Conservation (phyloP, 768 basidiomycete genomes). For the Leccinum pellstonianum region DNA sequence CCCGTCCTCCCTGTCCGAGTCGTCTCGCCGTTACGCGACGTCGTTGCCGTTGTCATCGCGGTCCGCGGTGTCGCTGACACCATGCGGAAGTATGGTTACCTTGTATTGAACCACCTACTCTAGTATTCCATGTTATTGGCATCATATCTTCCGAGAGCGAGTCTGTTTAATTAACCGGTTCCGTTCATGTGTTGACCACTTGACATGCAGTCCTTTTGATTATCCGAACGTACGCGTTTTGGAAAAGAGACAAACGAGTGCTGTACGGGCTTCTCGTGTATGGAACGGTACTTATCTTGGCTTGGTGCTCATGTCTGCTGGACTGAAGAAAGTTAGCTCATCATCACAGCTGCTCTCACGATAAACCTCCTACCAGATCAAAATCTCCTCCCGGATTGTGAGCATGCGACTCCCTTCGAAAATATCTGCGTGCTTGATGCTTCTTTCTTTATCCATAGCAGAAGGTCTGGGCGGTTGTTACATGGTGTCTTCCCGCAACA, state of each 20-base stretch:
- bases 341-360: background rate
- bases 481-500: background rate
- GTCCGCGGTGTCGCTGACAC: too few relatives aligned
- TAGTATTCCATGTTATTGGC: background rate
- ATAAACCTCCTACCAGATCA: background rate
- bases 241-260: background rate
- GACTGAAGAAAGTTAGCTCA: background rate
- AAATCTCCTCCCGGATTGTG: background rate
- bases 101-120: background rate
- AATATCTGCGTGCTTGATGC: background rate
- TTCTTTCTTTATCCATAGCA: background rate
- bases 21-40: too few relatives aligned
- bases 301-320: background rate
- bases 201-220: background rate
- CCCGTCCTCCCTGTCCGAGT: too few relatives aligned
- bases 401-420: background rate
- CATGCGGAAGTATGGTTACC: slow-evolving; percentile 33
- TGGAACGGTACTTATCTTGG: background rate
- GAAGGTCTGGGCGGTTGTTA: background rate
- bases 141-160: background rate
- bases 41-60: too few relatives aligned
- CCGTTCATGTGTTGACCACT: background rate
- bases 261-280: background rate
- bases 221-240: background rate
- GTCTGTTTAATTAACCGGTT: background rate